phyloP scores from a whole-genome alignment of 163 green algal genomes.

The Trebouxia gelatinosa region DNA sequence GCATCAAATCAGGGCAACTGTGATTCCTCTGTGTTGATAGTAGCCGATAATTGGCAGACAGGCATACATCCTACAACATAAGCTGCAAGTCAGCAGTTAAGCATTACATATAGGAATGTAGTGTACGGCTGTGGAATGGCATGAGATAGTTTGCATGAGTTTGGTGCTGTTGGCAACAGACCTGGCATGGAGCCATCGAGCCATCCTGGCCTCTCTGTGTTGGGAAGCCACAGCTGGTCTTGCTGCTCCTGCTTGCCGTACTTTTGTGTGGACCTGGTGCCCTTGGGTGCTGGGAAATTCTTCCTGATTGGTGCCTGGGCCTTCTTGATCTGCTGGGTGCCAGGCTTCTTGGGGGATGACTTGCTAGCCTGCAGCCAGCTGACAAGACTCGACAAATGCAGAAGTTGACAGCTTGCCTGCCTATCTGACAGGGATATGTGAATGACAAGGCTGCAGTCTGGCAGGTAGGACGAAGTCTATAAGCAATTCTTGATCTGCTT shows the following conservation, averaged over 20 bases:
- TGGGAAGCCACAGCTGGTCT: conserved; percentile 30
- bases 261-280: background rate
- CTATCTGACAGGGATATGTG: no score
- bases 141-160: background rate
- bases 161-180: background rate
- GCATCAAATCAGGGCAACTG: no score
- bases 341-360: no score
- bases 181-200: conserved; percentile 33
- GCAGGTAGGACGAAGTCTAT: no score
- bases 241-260: background rate
- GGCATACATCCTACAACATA: no score
- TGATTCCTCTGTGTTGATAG: no score
- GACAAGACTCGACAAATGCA: no score
- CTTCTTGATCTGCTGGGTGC: background rate
- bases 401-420: no score
- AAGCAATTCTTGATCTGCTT: no score
- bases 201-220: conserved; percentile 32
- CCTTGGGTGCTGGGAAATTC: background rate
- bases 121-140: background rate
- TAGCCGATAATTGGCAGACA: no score
- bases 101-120: background rate
- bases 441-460: no score
- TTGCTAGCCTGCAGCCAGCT: no score
- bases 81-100: background rate
- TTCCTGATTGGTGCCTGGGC: background rate